phyloP scores from a whole-genome alignment of 257 asterid genomes.

The Capsicum chinense region DNA sequence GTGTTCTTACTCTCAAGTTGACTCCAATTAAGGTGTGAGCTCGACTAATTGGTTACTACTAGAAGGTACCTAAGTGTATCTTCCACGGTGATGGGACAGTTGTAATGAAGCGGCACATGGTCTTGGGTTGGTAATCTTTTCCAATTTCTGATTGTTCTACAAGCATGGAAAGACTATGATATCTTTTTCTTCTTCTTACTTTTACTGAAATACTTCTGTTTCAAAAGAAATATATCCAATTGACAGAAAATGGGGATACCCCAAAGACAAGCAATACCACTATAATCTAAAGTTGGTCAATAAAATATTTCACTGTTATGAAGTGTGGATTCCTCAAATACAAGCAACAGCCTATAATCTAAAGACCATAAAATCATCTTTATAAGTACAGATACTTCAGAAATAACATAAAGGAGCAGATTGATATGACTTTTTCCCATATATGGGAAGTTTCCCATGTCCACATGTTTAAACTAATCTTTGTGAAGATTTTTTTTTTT shows the following conservation, averaged over 20 bases:
- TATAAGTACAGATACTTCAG: not conserved
- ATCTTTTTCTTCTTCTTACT: not conserved
- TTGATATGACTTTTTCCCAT: not conserved
- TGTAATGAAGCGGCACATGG: too few relatives aligned
- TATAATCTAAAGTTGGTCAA: slow-evolving; percentile 3
- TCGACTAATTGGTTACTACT: slow-evolving; percentile 16
- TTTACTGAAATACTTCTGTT: not conserved
- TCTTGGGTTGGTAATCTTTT: slow-evolving; percentile 2
- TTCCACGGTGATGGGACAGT: too few relatives aligned
- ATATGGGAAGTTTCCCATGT: slow-evolving; percentile 4
- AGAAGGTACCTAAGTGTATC: not conserved
- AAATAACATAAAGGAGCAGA: not conserved
- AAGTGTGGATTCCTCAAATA: not conserved
- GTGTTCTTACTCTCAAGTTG: slow-evolving; percentile 21
- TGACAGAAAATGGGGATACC: slow-evolving; percentile 20
- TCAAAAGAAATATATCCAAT: slow-evolving; percentile 21
- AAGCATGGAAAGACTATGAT: not conserved
- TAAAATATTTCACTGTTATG: not conserved
- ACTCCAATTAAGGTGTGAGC: slow-evolving; percentile 17
- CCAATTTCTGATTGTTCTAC: not conserved
- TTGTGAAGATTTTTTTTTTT: not conserved
- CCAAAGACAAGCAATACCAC: slow-evolving; percentile 1
- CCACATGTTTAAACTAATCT: slow-evolving; percentile 5
- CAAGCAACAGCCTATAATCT: slow-evolving; percentile 8
- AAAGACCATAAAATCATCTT: slow-evolving; percentile 4